Evolutionary conservation across 2,329 filamentous ascomycete genomes (phyloP), one percentile per base, ranked within the genome.

Genomic region (Zymoseptoria pseudotritici): DNA sequence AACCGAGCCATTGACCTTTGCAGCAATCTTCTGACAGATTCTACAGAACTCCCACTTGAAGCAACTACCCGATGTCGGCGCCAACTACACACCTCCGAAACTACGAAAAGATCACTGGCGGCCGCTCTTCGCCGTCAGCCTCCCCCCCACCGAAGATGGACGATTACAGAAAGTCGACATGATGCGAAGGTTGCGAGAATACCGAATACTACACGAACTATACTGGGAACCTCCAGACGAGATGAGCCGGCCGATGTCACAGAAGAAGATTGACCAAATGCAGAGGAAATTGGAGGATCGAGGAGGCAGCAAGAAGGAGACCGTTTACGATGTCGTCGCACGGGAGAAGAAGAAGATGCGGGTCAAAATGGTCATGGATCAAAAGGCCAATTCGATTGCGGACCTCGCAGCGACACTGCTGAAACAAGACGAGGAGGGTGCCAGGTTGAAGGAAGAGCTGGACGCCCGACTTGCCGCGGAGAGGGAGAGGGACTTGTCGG

Each of bases 91-190:
- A 21, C 84, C 84, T 26, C 73, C 81, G 50, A 72, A 71, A 7
- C 73, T 87, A 55, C 83, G 85, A 62, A 83, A 82, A 69, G 85
- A 87, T 70, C 77, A 85, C 70, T 87, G 85, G 85, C 75, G 75
- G 13, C 84, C 84, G 0, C 80, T 85, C 70, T 84, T 79, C 69
- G 81, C 80, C 24, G 75, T 86, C 54, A 79, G 80, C 62, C 84
- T 87, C 65, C 78, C 81, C 26, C 73, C 77, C 50, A 63, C 76
- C 50, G 70, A 74, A 61, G 31, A 59, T 31, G 61, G 58, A 26
- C 49, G 55, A 36, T 50, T 71, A 54, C 71, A 79, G 62, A 84
- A 84, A 57, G 78, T 84, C 20, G 73, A 79, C 51, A 82, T 82
- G 20, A 86, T 80, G 71, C 77, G 79, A 55, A 79, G 82, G 63